phyloP scores from a whole-genome alignment of 805 yeast species.

The Clavispora santaluciae region DNA sequence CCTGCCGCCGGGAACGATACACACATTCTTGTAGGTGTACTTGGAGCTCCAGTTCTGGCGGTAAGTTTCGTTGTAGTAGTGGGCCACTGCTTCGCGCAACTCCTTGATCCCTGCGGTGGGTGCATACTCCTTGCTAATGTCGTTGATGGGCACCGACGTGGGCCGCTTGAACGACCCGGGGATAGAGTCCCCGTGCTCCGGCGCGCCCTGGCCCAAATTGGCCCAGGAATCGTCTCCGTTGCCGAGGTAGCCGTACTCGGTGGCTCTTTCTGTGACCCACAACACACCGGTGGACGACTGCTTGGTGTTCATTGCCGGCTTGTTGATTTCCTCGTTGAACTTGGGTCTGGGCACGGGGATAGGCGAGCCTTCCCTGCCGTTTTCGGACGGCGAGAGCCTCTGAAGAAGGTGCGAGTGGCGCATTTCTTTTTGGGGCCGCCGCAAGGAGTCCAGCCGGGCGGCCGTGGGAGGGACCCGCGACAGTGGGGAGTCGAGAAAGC shows the following conservation, averaged over 20 bases:
- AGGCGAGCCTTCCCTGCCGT: constrained; percentile 42
- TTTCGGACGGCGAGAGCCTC: constrained; percentile 27
- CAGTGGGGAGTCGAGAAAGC: constrained; percentile 17
- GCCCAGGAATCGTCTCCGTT: constrained; percentile 45
- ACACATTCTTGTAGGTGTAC: constrained; percentile 56
- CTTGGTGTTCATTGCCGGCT: constrained; percentile 55
- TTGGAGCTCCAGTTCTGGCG: constrained; percentile 45
- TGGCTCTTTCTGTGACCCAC: constrained; percentile 61
- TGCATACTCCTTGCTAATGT: constrained; percentile 50
- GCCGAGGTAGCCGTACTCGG: constrained; percentile 47
- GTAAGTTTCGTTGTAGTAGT: constrained; percentile 51
- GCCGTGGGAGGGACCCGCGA: constrained; percentile 19
- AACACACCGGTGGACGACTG: constrained; percentile 61
- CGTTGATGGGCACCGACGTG: constrained; percentile 40
- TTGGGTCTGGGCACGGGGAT: constrained; percentile 47
- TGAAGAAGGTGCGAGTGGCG: constrained; percentile 22
- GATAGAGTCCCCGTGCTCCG: constrained; percentile 55
- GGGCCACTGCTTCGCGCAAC: constrained; percentile 54
- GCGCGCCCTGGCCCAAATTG: constrained; percentile 62
- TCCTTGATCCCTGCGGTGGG: constrained; percentile 56
- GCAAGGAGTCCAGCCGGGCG: constrained; percentile 10
- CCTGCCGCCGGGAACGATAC: constrained; percentile 62
- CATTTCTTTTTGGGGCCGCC: constrained; percentile 9
- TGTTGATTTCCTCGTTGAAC: constrained; percentile 39
- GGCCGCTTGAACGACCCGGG: constrained; percentile 58